A percentile compares a stretch with the other conserved stretches of the same genome.
phyloP scores from a whole-genome alignment of 257 asterid species.

The Buddleja alternifolia region DNA sequence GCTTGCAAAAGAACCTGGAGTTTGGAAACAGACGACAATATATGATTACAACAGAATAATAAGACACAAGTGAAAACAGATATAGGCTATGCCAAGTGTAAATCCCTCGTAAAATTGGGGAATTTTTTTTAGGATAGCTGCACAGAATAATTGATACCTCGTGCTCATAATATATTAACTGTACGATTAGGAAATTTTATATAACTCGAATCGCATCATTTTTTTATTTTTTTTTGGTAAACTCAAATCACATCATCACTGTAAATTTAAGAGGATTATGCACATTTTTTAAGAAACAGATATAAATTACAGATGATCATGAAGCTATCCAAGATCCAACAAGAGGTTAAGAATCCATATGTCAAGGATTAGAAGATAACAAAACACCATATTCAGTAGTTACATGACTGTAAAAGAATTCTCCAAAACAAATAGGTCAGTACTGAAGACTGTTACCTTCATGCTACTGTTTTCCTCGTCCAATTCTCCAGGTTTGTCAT shows the following conservation, averaged over 20 bases:
- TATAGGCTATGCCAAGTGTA: slow-evolving; percentile 22
- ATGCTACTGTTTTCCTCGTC: slow-evolving; percentile 66
- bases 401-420: slow-evolving; percentile 4
- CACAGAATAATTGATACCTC: neutral
- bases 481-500: slow-evolving; percentile 51
- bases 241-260: neutral
- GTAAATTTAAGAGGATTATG: neutral
- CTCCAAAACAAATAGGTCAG: slow-evolving; percentile 20
- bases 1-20: slow-evolving; percentile 92
- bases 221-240: too few species aligned
- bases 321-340: slow-evolving; percentile 20
- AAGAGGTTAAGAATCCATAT: slow-evolving; percentile 18
- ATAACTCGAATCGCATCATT: neutral
- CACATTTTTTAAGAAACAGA: slow-evolving; percentile 6
- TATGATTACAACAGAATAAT: slow-evolving; percentile 20
- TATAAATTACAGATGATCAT: neutral
- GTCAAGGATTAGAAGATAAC: neutral
- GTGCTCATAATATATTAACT: neutral
- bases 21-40: slow-evolving; percentile 17
- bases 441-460: slow-evolving; percentile 56
- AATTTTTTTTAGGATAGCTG: neutral
- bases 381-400: neutral
- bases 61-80: slow-evolving; percentile 22
- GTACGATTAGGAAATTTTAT: neutral
- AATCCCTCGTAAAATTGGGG: neutral